phyloP scores from a whole-genome alignment of 208 protist species.

The Trypanosoma cruzi region DNA sequence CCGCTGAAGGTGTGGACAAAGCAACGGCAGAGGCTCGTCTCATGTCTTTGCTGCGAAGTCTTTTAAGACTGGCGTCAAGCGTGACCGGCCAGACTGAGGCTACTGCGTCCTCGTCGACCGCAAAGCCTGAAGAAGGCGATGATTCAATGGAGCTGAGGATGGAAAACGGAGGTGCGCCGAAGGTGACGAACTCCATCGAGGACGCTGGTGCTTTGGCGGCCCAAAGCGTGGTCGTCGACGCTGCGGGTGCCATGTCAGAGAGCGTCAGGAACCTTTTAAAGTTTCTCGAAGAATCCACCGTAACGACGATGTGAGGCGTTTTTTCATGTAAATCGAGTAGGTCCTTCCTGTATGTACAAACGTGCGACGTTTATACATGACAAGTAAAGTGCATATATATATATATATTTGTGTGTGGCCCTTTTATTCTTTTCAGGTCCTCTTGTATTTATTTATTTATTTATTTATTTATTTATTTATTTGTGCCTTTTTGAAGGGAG shows the following conservation, averaged over 20 bases:
- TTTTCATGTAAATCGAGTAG: background rate
- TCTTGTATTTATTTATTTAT: no score
- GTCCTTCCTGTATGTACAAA: no score
- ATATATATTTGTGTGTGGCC: background rate
- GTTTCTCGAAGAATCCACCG: conserved; percentile 12
- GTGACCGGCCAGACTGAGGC: background rate
- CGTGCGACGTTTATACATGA: no score
- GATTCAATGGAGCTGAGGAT: background rate
- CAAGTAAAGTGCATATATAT: background rate
- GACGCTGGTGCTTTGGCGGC: no score
- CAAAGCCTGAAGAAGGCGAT: background rate
- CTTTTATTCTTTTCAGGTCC: background rate
- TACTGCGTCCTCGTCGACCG: background rate
- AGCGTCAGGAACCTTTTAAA: conserved; percentile 14
- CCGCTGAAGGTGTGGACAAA: background rate
- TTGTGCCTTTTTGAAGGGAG: no score
- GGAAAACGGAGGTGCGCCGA: no score
- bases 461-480: no score
- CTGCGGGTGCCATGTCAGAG: background rate
- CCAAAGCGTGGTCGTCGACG: background rate
- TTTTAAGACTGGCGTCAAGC: background rate
- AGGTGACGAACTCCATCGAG: no score
- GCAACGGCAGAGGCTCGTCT: conserved; percentile 12
- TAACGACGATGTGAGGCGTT: background rate
- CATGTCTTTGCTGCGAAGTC: conserved; percentile 1